These are phyloP conservation scores for Hygrocybe punicea DNA, from an alignment of 768 basidiomycete species.

Conservation along the genomic window DNA sequence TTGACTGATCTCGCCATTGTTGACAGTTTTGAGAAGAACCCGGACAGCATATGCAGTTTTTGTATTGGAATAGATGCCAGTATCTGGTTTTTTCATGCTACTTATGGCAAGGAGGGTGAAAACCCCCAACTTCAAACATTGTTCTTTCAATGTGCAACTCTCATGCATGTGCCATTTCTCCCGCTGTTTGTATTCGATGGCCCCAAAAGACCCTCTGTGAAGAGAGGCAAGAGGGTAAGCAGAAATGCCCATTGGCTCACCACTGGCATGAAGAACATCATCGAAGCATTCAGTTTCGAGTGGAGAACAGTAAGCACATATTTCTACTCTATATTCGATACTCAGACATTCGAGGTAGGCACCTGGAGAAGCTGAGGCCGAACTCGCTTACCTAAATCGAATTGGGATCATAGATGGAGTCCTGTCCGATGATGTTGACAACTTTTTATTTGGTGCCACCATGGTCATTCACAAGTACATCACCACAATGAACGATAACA, in stretches of 20 bases:
- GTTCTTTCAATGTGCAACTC: slow-evolving; percentile 81
- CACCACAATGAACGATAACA: not conserved
- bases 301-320: slow-evolving; percentile 55
- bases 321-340: slow-evolving; percentile 19
- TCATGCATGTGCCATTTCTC: slow-evolving; percentile 74
- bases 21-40: slow-evolving; percentile 71
- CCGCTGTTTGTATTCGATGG: slow-evolving; percentile 94
- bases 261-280: slow-evolving; percentile 73
- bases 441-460: slow-evolving; percentile 82
- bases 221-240: slow-evolving; percentile 71
- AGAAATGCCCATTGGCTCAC: slow-evolving; percentile 61
- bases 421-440: slow-evolving; percentile 91
- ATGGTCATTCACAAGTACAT: slow-evolving; percentile 82
- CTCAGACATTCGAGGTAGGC: slow-evolving; percentile 49
- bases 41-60: slow-evolving; percentile 62
- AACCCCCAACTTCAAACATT: slow-evolving; percentile 80
- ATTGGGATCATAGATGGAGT: slow-evolving; percentile 84
- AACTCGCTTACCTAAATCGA: slow-evolving; percentile 80
- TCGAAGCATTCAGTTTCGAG: slow-evolving; percentile 77
- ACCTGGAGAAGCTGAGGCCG: slow-evolving; percentile 93
- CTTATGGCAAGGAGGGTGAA: slow-evolving; percentile 73
- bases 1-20: slow-evolving; percentile 70
- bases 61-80: slow-evolving; percentile 79
- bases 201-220: slow-evolving; percentile 74
- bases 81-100: slow-evolving; percentile 80